A percentile compares a stretch with the other conserved stretches of the same genome.
These are phyloP conservation scores for Polymyxa betae DNA, from an alignment of 208 protist genomes.

Conservation along the genomic window DNA sequence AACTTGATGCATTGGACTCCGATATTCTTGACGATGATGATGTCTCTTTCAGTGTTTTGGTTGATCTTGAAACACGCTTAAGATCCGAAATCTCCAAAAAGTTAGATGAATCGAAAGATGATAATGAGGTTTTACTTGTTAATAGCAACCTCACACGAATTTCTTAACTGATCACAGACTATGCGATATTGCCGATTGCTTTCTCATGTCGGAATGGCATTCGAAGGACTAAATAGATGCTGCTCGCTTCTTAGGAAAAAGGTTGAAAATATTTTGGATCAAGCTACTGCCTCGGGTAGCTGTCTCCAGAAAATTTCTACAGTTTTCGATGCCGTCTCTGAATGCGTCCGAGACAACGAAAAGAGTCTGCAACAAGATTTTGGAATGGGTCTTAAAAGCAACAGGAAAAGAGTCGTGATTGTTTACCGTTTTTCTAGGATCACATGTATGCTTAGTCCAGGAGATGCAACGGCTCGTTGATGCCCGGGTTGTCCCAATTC, in stretches of 20 bases:
- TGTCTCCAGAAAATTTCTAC: neutral
- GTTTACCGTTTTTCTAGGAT: neutral
- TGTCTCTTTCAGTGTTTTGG: slow-evolving; percentile 10
- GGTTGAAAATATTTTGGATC: neutral
- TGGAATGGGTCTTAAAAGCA: neutral
- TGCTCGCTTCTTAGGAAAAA: neutral
- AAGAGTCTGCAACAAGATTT: slow-evolving; percentile 19
- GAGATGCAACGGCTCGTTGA: neutral
- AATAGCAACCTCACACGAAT: neutral
- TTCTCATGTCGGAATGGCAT: neutral
- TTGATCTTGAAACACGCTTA: neutral
- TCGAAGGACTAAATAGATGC: neutral
- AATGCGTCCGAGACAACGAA: slow-evolving; percentile 31
- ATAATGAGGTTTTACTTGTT: neutral
- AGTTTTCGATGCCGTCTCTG: neutral
- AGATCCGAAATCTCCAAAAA: neutral
- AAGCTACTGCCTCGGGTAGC: neutral
- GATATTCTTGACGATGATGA: slow-evolving; percentile 11
- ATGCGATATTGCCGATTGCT: slow-evolving; percentile 35
- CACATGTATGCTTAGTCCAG: slow-evolving; percentile 2
- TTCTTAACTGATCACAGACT: neutral
- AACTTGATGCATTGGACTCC: neutral
- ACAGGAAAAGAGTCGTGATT: neutral
- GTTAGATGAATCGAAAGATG: neutral
- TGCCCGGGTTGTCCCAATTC: neutral